Evolutionary conservation across 2,329 filamentous ascomycete species (phyloP).

Genomic region (Colletotrichum viniferum): DNA sequence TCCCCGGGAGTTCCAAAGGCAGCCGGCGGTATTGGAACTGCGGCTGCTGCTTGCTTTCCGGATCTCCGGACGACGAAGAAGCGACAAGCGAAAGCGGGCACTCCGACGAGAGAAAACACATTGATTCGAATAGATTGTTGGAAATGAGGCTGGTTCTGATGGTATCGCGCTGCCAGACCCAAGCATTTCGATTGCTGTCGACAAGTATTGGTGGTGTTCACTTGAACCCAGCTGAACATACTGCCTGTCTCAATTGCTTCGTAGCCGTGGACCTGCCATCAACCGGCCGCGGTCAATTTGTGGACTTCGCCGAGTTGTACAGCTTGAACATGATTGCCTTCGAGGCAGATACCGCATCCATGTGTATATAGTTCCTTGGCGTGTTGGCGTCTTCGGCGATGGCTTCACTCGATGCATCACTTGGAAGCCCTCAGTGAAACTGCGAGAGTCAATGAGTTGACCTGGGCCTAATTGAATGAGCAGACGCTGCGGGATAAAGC

Average conservation of each 20-base stretch:
- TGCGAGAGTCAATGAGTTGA: background rate
- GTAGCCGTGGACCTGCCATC: background rate
- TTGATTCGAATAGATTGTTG: background rate
- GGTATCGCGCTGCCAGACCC: background rate
- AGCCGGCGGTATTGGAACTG: background rate
- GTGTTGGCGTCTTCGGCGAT: background rate
- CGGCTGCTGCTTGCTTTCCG: too few relatives aligned
- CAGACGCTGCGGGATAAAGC: background rate
- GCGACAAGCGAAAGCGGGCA: background rate
- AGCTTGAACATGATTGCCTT: background rate
- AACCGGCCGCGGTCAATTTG: background rate
- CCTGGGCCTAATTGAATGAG: background rate
- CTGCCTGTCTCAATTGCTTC: background rate
- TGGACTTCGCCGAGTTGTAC: background rate
- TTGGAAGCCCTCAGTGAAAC: background rate
- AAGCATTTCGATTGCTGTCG: background rate
- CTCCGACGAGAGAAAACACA: background rate
- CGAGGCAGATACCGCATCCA: background rate
- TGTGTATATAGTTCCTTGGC: background rate
- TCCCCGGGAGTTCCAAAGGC: background rate
- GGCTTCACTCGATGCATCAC: background rate
- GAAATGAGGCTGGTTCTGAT: background rate
- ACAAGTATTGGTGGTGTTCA: background rate
- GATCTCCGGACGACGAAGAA: background rate
- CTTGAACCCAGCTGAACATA: background rate